Percentiles rank a stretch among this genome's conserved stretches.
Conservation (phyloP, 1,284 basidiomycete genomes). For the Termitomyces sp. region DNA sequence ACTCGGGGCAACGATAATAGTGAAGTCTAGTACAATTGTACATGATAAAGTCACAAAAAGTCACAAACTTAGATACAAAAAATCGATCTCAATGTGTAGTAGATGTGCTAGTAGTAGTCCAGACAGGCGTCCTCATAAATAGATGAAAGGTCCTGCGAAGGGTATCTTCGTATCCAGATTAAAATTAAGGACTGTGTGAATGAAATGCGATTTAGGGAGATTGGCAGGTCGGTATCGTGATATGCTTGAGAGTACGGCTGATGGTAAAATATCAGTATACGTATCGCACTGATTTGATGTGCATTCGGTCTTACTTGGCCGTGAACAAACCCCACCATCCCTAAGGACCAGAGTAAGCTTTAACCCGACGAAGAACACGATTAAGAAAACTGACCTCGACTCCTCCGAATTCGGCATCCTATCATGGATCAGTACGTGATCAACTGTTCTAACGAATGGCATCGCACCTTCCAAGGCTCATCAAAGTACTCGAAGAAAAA, state of each 20-base stretch:
- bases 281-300: not conserved
- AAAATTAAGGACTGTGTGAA: not conserved
- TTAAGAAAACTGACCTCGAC: constrained; percentile 53
- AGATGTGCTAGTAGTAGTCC: constrained; percentile 1
- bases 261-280: not conserved
- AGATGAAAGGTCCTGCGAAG: not conserved
- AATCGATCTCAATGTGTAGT: not conserved
- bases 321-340: constrained; percentile 55
- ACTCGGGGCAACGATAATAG: not conserved
- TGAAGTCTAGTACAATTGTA: not conserved
- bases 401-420: constrained; percentile 66
- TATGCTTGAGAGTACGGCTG: constrained; percentile 53
- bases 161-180: not conserved
- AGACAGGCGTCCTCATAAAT: not conserved
- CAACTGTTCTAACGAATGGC: not conserved
- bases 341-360: constrained; percentile 13
- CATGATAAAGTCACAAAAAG: not conserved
- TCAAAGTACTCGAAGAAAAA: constrained; percentile 87
- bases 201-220: constrained; percentile 22
- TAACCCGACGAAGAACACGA: not conserved
- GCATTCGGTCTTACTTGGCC: constrained; percentile 37
- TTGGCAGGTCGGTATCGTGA: constrained; percentile 47
- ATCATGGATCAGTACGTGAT: not conserved
- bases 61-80: not conserved
- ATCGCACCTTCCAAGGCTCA: constrained; percentile 73